Conservation (phyloP, 306 rosid species). For the Hippophae tibetana region DNA sequence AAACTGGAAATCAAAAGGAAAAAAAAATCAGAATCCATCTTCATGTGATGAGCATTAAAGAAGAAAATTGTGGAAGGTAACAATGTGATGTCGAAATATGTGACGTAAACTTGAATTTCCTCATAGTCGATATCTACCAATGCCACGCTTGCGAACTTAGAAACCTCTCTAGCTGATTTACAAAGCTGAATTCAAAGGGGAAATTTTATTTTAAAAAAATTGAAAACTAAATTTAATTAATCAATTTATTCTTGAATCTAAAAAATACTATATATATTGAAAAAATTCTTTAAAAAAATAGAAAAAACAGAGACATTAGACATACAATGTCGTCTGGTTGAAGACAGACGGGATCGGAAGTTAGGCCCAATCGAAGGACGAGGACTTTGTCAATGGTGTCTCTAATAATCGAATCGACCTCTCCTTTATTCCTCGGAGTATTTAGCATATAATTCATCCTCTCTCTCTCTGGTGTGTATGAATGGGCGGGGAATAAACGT, state of each 20-base stretch:
- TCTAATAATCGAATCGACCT: slow-evolving; percentile 63
- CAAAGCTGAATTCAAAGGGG: slow-evolving; percentile 39
- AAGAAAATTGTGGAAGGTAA: slow-evolving; percentile 75
- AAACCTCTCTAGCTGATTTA: slow-evolving; percentile 66
- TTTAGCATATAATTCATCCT: slow-evolving; percentile 35
- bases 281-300: neutral
- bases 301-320: neutral
- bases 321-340: slow-evolving; percentile 65
- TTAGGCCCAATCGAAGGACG: slow-evolving; percentile 73
- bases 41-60: slow-evolving; percentile 97
- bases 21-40: slow-evolving; percentile 81
- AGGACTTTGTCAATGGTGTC: slow-evolving; percentile 80
- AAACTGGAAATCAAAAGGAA: neutral
- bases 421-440: slow-evolving; percentile 45
- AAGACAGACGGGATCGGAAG: slow-evolving; percentile 53
- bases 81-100: slow-evolving; percentile 68
- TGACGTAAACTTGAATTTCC: slow-evolving; percentile 61
- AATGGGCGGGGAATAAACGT: neutral
- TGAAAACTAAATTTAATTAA: neutral
- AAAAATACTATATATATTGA: neutral
- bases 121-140: slow-evolving; percentile 68
- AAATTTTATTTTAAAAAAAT: neutral
- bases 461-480: slow-evolving; percentile 2
- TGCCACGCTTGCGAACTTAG: slow-evolving; percentile 72
- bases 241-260: neutral